Conservation (phyloP, 257 asterid genomes). For the Nicotiana noctiflora region DNA sequence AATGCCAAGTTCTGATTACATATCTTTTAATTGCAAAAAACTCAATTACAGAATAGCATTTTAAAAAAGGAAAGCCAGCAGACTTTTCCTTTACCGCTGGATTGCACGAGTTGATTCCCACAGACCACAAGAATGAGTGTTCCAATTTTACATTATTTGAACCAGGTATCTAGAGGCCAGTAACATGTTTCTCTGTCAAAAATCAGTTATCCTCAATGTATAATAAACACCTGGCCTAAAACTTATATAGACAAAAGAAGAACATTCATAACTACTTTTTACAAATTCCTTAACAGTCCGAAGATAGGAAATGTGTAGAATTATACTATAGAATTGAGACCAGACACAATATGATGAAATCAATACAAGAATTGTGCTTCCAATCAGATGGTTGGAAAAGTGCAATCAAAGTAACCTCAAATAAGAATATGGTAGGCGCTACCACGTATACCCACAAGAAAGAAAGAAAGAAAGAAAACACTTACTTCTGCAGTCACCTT, state of each 20-base stretch:
- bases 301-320: background rate
- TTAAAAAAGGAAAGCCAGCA: background rate
- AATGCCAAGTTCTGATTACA: background rate
- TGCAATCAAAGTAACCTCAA: background rate
- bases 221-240: background rate
- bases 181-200: background rate
- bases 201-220: background rate
- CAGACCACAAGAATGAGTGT: background rate
- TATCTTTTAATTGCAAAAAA: background rate
- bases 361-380: background rate
- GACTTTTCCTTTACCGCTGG: background rate
- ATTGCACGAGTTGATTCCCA: background rate
- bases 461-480: background rate
- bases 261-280: background rate
- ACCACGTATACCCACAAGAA: background rate
- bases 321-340: background rate
- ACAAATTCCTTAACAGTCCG: background rate
- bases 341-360: background rate
- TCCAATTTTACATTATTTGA: background rate
- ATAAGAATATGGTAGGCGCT: background rate
- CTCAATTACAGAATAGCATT: background rate
- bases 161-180: background rate
- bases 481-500: conserved; percentile 73
- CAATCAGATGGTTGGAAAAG: background rate
- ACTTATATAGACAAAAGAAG: background rate